phyloP scores from a whole-genome alignment of 768 basidiomycete species.

The Phlegmacium glaucopus region DNA sequence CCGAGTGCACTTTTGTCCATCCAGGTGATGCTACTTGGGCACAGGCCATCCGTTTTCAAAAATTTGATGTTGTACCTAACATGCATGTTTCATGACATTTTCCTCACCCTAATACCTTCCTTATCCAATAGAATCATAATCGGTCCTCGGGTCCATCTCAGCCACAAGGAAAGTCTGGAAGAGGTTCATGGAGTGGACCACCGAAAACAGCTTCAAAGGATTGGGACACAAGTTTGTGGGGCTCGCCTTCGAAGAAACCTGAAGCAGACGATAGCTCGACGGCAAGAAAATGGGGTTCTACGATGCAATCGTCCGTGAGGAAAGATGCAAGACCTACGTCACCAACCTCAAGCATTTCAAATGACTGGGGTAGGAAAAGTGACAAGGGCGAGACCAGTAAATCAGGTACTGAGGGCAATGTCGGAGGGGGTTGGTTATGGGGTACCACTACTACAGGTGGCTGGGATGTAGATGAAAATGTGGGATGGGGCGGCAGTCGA shows the following conservation, averaged over 20 bases:
- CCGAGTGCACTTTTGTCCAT: constrained; percentile 21
- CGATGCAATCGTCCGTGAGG: too few relatives aligned
- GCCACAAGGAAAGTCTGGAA: background rate
- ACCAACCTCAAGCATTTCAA: too few relatives aligned
- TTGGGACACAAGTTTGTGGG: background rate
- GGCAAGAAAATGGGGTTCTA: too few relatives aligned
- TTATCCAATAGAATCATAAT: background rate
- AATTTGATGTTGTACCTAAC: background rate
- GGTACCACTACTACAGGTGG: background rate
- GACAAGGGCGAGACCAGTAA: too few relatives aligned
- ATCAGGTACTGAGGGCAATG: background rate
- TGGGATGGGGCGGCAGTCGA: background rate
- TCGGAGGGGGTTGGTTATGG: background rate
- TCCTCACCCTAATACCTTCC: too few relatives aligned
- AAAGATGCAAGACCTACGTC: too few relatives aligned
- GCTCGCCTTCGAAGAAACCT: background rate
- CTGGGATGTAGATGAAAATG: background rate
- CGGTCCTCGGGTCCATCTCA: background rate
- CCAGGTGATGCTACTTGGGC: constrained; percentile 21
- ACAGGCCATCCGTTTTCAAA: constrained; percentile 1
- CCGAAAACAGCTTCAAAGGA: background rate
- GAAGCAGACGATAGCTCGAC: too few relatives aligned
- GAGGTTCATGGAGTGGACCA: background rate
- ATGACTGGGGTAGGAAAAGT: too few relatives aligned
- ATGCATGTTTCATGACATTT: too few relatives aligned